Percentiles rank a stretch among this genome's conserved stretches.
Conservation (phyloP, 257 asterid species). For the Gentiana dahurica region DNA sequence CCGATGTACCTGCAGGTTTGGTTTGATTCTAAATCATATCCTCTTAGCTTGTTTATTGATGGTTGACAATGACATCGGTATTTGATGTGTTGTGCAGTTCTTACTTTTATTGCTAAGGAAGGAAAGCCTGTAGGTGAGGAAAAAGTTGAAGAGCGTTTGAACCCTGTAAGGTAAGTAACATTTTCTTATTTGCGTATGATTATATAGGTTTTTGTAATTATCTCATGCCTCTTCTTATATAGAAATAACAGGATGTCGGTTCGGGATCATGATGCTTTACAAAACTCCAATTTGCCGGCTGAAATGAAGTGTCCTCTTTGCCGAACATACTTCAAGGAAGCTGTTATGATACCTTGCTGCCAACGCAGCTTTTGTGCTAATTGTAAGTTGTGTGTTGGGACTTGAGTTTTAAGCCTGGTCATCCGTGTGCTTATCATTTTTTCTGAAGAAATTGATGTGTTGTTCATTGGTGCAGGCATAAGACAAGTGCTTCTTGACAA, state of each 20-base stretch:
- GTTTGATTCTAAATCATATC: slow-evolving; percentile 2
- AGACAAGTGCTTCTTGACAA: slow-evolving; percentile 45
- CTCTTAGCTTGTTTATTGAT: slow-evolving; percentile 2
- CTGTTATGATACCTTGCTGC: slow-evolving; percentile 97
- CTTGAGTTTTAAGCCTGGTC: not conserved
- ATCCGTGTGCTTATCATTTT: slow-evolving; percentile 2
- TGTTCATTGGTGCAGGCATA: slow-evolving; percentile 43
- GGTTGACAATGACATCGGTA: not conserved
- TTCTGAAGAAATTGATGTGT: not conserved
- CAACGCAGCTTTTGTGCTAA: slow-evolving; percentile 88
- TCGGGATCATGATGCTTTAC: slow-evolving; percentile 25
- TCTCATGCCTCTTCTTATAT: slow-evolving; percentile 10
- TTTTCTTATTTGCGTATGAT: slow-evolving; percentile 4
- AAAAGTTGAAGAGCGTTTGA: slow-evolving; percentile 25
- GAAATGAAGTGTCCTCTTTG: slow-evolving; percentile 76
- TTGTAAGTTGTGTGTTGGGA: slow-evolving; percentile 45
- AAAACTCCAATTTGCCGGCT: slow-evolving; percentile 30
- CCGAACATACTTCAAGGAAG: slow-evolving; percentile 63
- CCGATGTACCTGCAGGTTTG: slow-evolving; percentile 38
- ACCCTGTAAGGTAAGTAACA: slow-evolving; percentile 34
- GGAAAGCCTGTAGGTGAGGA: slow-evolving; percentile 17
- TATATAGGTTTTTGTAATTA: slow-evolving; percentile 19
- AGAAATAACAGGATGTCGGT: slow-evolving; percentile 21
- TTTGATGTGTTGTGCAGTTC: slow-evolving; percentile 31
- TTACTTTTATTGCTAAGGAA: slow-evolving; percentile 9